phyloP scores from a whole-genome alignment of 2,329 filamentous ascomycete species.

The Penicillium sp. region DNA sequence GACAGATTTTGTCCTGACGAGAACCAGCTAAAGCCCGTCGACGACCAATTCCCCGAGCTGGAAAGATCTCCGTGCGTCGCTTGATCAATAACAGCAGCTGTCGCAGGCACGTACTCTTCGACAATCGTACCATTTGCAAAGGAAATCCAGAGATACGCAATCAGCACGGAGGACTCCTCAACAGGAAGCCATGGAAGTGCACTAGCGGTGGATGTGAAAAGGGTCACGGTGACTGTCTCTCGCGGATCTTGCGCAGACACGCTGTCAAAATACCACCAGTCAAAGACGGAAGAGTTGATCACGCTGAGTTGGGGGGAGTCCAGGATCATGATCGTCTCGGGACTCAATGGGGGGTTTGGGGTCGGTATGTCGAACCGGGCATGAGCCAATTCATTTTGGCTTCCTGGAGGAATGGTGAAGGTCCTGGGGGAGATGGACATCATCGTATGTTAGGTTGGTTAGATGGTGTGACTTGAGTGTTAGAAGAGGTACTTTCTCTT shows the following conservation, averaged over 20 bases:
- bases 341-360: not conserved
- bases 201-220: constrained; percentile 24
- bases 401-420: constrained; percentile 8
- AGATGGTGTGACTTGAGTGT: too few relatives aligned
- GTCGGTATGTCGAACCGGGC: constrained; percentile 12
- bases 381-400: constrained; percentile 7
- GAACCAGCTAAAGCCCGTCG: constrained; percentile 12
- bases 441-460: not conserved
- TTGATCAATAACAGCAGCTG: constrained; percentile 7
- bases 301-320: constrained; percentile 23
- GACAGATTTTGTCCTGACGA: constrained; percentile 3
- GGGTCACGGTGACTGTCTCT: constrained; percentile 27
- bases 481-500: not conserved
- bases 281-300: constrained; percentile 28
- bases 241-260: constrained; percentile 23
- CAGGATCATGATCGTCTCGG: constrained; percentile 10
- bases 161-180: constrained; percentile 14
- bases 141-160: constrained; percentile 22
- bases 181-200: constrained; percentile 35
- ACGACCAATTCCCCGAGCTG: constrained; percentile 7
- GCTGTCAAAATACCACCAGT: constrained; percentile 41
- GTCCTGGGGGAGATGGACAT: not conserved
- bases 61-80: not conserved
- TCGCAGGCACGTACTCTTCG: constrained; percentile 11
- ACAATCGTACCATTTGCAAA: constrained; percentile 23